Evolutionary conservation across 2,329 filamentous ascomycete genomes (phyloP), one percentile per base, ranked within the genome.

Genomic region (Colletotrichum falcatum): DNA sequence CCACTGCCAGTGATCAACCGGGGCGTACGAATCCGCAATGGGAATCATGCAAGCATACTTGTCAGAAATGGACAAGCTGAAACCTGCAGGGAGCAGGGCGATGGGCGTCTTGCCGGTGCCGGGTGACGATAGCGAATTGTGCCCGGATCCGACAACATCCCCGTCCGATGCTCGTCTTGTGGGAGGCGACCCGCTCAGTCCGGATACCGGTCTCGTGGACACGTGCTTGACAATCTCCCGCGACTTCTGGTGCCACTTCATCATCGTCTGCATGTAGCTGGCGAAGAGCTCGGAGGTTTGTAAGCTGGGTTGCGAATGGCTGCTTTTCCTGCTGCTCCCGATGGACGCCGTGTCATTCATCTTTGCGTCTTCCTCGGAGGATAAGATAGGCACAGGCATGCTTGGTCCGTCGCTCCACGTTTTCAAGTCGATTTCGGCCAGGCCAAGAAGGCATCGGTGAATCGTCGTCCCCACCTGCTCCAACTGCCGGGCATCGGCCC

Each of bases 1-100:
- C 95, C 95, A 98, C 80, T 97, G 93, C 94, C 95, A 98, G 82
- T 98, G 95, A 76, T 97, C 94, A n/a, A 92, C 87, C 0, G 93
- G 90, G 20, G 90, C 88, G 79, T 97, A 97, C 8, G 87, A 85
- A 77, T 97, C 94, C 23, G 86, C 83, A 74, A 97, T 94, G 1
- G 92, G 91, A 53, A 95, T 90, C 18, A 86, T 84, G 65, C 88
- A 89, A 1, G 94, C 92, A 78, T 92, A 95, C 58, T 86, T 84
- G 78, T 98, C 93, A 1, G 93, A 91, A 0, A 92, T 88, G 16
- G 91, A 92, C 49, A 98, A 88, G 72, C 94, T 94, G 80, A 94
- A 98, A 28, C 92, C 89, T n/a, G 81, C 88, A 0, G 92, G 90
- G 35, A 97, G 85, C 26, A 98, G 83, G 4, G 94, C 90, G 33